phyloP scores from a whole-genome alignment of 495 filamentous ascomycete genomes.

The Aspergillus saccharolyticus region DNA sequence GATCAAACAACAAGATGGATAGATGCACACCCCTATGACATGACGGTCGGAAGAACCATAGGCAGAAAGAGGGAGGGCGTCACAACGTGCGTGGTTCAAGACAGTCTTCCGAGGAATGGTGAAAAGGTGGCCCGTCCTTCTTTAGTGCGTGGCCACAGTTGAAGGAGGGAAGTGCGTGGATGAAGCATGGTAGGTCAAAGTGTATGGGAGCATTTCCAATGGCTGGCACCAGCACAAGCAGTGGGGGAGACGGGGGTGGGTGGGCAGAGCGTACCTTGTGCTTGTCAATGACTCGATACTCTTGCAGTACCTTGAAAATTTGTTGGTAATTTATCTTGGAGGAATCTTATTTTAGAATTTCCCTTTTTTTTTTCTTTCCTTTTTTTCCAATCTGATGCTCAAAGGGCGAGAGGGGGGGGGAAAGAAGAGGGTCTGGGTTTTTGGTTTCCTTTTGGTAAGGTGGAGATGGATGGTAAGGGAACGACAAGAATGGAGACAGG shows the following conservation, averaged over 20 bases:
- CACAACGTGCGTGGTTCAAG: constrained; percentile 16
- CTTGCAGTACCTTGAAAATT: not conserved
- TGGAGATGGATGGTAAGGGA: constrained; percentile 15
- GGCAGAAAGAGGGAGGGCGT: constrained; percentile 15
- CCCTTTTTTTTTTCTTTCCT: not conserved
- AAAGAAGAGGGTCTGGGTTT: constrained; percentile 6
- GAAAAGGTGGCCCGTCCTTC: constrained; percentile 15
- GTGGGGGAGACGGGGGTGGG: constrained; percentile 9
- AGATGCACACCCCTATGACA: constrained; percentile 14
- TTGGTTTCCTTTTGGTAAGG: not conserved
- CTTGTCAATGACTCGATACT: not conserved
- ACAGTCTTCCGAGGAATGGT: constrained; percentile 20
- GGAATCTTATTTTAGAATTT: constrained; percentile 9
- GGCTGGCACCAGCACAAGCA: constrained; percentile 8
- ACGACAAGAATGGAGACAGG: constrained; percentile 19
- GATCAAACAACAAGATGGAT: constrained; percentile 4
- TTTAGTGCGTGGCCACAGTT: constrained; percentile 38
- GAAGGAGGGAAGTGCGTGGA: not conserved
- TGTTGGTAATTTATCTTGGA: constrained; percentile 16
- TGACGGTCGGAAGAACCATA: constrained; percentile 17
- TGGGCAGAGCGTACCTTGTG: not conserved
- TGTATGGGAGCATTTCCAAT: constrained; percentile 16
- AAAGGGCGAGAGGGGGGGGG: constrained; percentile 13
- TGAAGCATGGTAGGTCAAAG: not conserved
- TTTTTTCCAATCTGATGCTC: constrained; percentile 2